phyloP scores from a whole-genome alignment of 108 stramenopile species.

The Aurantiochytrium sp. region DNA sequence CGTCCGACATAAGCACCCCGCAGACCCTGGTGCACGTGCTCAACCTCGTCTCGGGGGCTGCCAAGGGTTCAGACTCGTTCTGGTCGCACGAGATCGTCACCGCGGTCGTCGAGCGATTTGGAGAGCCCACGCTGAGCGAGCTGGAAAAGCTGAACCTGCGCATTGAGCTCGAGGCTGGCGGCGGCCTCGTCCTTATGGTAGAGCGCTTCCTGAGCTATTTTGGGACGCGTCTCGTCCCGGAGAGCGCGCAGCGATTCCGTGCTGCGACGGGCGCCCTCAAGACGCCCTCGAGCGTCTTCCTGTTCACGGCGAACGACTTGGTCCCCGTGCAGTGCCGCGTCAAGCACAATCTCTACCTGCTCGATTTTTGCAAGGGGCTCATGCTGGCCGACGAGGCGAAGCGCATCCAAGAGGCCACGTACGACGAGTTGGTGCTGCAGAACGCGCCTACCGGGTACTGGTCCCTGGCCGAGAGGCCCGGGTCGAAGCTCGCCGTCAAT shows the following conservation, averaged over 20 bases:
- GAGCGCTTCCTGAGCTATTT: conserved; percentile 1
- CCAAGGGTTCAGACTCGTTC: neutral
- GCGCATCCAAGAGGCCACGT: neutral
- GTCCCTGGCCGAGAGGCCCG: conserved; percentile 45
- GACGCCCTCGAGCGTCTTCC: conserved; percentile 36
- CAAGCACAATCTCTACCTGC: conserved; percentile 36
- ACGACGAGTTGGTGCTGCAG: neutral
- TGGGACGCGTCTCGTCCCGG: neutral
- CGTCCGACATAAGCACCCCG: conserved; percentile 31
- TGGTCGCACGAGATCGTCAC: conserved; percentile 31
- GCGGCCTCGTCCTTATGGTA: neutral
- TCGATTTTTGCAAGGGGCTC: conserved; percentile 30
- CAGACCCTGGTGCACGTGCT: conserved; percentile 33
- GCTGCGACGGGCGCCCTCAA: neutral
- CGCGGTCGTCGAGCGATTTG: conserved; percentile 26
- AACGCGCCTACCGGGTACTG: conserved; percentile 30
- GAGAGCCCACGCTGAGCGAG: neutral
- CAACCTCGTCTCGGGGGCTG: conserved; percentile 33
- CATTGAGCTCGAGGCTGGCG: neutral
- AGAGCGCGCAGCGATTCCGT: neutral
- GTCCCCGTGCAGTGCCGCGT: neutral
- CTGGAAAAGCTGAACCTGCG: conserved; percentile 8
- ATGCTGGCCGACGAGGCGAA: conserved; percentile 8
- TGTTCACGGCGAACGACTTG: conserved; percentile 40
- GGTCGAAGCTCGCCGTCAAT: conserved; percentile 47